These are phyloP conservation scores for Pilobolus umbonatus DNA, from an alignment of 192 early-diverging fungal species.

Conservation along the genomic window DNA sequence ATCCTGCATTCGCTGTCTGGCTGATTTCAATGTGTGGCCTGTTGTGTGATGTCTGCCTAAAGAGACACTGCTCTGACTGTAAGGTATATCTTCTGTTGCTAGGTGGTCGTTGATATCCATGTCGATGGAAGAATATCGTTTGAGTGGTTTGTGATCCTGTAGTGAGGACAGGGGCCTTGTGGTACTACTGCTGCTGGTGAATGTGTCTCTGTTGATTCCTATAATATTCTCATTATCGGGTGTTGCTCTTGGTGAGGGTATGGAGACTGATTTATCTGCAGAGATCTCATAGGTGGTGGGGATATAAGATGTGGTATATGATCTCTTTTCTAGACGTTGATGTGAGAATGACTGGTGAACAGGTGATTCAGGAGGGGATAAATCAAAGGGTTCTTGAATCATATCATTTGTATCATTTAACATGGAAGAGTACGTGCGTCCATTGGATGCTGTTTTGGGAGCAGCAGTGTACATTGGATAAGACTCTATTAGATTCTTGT, in stretches of 20 bases:
- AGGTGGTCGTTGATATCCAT: not conserved
- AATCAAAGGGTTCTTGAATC: not conserved
- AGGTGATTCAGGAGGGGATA: slow-evolving; percentile 3
- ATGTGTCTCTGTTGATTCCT: not conserved
- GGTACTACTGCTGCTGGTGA: not conserved
- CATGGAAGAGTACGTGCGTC: too few relatives aligned
- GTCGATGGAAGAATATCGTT: not conserved
- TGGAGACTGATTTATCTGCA: not conserved
- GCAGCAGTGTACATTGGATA: not conserved
- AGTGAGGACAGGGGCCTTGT: not conserved
- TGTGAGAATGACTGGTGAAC: not conserved
- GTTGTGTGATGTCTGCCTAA: slow-evolving; percentile 23
- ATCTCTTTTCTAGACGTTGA: not conserved
- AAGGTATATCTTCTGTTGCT: not conserved
- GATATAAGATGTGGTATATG: slow-evolving; percentile 4
- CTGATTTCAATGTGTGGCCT: slow-evolving; percentile 16
- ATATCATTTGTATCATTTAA: not conserved
- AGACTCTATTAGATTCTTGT: not conserved
- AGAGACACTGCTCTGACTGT: not conserved
- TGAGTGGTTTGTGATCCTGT: too few relatives aligned
- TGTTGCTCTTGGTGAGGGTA: not conserved
- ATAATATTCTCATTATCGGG: not conserved
- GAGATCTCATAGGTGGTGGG: too few relatives aligned
- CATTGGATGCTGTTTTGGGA: not conserved
- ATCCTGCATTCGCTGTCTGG: not conserved